Evolutionary conservation across 768 basidiomycete species (phyloP).

Genomic region (Tulasnella calospora): DNA sequence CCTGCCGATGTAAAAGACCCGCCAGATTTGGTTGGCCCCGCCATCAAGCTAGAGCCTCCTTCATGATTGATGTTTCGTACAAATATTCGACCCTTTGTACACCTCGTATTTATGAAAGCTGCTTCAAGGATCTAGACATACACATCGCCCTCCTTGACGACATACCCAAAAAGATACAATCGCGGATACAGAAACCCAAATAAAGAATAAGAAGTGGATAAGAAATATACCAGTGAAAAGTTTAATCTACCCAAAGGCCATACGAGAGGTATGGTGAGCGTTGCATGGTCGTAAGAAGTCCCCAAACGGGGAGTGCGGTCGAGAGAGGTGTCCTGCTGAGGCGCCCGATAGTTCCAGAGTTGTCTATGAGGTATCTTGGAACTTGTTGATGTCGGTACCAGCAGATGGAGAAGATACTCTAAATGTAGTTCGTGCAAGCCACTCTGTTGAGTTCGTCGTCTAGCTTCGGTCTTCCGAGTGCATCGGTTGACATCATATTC

Average conservation of each 20-base stretch:
- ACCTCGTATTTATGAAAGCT: not conserved
- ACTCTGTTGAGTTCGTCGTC: not conserved
- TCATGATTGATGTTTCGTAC: not conserved
- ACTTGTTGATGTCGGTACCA: not conserved
- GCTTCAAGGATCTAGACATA: not conserved
- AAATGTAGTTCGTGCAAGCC: not conserved
- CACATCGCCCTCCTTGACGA: not conserved
- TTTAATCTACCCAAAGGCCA: not conserved
- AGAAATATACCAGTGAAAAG: not conserved
- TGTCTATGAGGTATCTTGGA: not conserved
- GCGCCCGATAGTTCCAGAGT: not conserved
- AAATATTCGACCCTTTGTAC: not conserved
- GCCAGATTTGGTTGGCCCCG: not conserved
- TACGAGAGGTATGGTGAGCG: not conserved
- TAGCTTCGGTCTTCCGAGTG: not conserved
- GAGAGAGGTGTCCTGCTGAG: not conserved
- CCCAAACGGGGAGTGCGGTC: not conserved
- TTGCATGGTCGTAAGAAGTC: not conserved
- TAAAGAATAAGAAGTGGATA: not conserved
- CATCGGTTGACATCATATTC: not conserved
- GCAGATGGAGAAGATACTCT: not conserved
- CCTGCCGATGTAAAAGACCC: not conserved
- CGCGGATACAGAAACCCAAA: not conserved
- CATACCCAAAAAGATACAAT: not conserved
- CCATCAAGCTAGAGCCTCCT: not conserved